phyloP scores from a whole-genome alignment of 306 rosid genomes.

The Inga leiocalycina region DNA sequence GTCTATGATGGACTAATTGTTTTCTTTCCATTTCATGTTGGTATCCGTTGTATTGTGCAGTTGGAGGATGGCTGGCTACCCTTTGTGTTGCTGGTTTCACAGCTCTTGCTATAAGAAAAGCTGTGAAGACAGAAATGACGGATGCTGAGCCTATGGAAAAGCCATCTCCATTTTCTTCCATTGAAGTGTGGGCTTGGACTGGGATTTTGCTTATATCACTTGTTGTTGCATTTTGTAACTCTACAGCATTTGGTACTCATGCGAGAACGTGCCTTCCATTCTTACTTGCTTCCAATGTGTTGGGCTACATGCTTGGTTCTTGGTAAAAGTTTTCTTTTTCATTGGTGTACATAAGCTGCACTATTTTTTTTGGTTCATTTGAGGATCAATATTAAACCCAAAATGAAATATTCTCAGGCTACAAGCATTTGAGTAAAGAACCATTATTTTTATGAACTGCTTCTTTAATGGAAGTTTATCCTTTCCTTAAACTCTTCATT shows the following conservation, averaged over 20 bases:
- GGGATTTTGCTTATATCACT: conserved; percentile 72
- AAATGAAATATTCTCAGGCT: not conserved
- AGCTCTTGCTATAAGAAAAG: conserved; percentile 81
- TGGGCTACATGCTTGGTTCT: conserved; percentile 89
- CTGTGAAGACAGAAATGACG: conserved; percentile 76
- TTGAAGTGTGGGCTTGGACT: conserved; percentile 79
- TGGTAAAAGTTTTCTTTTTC: conserved; percentile 54
- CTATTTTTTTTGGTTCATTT: not conserved
- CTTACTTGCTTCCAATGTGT: conserved; percentile 88
- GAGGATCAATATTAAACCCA: not conserved
- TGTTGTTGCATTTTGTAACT: conserved; percentile 63
- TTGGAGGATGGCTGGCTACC: conserved; percentile 94
- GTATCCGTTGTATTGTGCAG: conserved; percentile 45
- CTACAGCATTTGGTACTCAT: conserved; percentile 77
- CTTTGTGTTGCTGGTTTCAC: conserved; percentile 86
- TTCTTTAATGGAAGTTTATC: conserved; percentile 26
- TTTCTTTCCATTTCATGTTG: conserved; percentile 27
- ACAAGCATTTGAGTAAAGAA: conserved; percentile 9
- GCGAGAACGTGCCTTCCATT: conserved; percentile 95
- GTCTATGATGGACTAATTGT: not conserved
- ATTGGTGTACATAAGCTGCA: not conserved
- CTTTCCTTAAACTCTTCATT: conserved; percentile 24
- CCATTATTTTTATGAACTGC: conserved; percentile 9
- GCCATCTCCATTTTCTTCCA: conserved; percentile 76
- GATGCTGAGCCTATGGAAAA: conserved; percentile 95